A percentile compares a stretch with the other conserved stretches of the same genome.
Evolutionary conservation across 345 rosid genomes (phyloP).

Genomic region (Linum trigynum): DNA sequence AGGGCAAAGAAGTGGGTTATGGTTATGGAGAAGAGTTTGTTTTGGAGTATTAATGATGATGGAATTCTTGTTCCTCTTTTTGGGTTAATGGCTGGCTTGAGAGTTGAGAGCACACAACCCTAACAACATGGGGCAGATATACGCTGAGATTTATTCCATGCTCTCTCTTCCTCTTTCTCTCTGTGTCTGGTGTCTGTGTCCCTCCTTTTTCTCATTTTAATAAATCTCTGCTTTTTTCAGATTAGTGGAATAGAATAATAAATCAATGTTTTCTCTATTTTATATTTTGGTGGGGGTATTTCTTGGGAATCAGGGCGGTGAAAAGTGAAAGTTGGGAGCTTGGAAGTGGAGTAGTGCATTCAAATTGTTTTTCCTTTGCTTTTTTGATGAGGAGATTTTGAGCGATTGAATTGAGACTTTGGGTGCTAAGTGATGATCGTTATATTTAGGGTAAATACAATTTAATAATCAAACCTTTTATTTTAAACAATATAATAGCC

Average conservation of each 20-base stretch:
- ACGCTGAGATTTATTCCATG: slow-evolving; percentile 21
- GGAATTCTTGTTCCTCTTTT: background rate
- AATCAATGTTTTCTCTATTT: no score
- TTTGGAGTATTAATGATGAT: background rate
- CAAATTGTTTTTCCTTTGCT: background rate
- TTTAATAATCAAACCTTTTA: no score
- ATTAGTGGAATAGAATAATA: slow-evolving; percentile 26
- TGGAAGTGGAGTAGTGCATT: background rate
- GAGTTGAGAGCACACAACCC: slow-evolving; percentile 20
- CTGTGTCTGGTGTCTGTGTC: slow-evolving; percentile 21
- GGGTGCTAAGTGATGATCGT: no score
- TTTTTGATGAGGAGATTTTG: background rate
- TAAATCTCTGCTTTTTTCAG: slow-evolving; percentile 21
- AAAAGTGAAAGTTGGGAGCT: slow-evolving; percentile 21
- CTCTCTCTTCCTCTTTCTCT: slow-evolving; percentile 14
- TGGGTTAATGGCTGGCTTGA: background rate
- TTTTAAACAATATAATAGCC: no score
- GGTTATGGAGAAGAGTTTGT: slow-evolving; percentile 18
- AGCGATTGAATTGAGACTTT: background rate
- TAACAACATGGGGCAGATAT: slow-evolving; percentile 26
- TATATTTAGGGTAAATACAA: no score
- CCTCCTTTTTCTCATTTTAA: slow-evolving; percentile 21
- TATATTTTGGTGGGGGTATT: background rate
- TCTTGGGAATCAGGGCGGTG: slow-evolving; percentile 18
- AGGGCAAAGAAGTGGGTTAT: background rate